A percentile compares a stretch with the other conserved stretches of the same genome.
These are phyloP conservation scores for Trichosphaerium sp. DNA, from an alignment of 78 protist genomes.

Conservation along the genomic window DNA sequence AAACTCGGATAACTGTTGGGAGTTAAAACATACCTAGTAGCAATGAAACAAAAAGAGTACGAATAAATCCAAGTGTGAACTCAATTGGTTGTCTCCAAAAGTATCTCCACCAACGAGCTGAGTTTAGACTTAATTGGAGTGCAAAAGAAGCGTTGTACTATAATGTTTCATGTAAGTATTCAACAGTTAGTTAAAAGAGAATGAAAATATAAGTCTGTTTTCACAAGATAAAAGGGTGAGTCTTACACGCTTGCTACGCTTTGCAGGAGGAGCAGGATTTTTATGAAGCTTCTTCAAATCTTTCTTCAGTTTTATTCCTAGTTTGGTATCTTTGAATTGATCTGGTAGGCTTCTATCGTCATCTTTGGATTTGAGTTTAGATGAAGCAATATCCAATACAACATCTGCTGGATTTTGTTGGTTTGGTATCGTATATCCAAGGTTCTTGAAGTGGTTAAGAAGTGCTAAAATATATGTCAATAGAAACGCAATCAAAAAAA, in stretches of 20 bases:
- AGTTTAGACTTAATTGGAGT: too few species aligned
- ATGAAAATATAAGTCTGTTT: too few species aligned
- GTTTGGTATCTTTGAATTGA: neutral
- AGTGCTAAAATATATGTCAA: neutral
- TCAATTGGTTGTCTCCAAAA: too few species aligned
- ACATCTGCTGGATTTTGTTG: slow-evolving; percentile 51
- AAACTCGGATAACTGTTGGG: neutral
- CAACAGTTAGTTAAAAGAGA: too few species aligned
- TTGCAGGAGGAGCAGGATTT: neutral
- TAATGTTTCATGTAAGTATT: too few species aligned
- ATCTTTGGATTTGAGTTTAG: neutral
- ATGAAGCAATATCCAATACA: too few species aligned
- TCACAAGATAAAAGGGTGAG: neutral
- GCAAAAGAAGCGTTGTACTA: too few species aligned
- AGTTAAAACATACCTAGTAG: neutral
- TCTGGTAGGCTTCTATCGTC: neutral
- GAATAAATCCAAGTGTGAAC: too few species aligned
- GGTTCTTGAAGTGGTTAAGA: slow-evolving; percentile 1
- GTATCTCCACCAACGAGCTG: too few species aligned
- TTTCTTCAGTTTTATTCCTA: neutral
- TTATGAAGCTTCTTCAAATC: neutral
- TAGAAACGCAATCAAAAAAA: neutral
- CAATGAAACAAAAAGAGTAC: neutral
- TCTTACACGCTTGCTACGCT: neutral
- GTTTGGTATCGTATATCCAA: slow-evolving; percentile 19